A percentile compares a stretch with the other conserved stretches of the same genome.
Conservation (phyloP, 768 basidiomycete species). For the Coprinellus micaceus region DNA sequence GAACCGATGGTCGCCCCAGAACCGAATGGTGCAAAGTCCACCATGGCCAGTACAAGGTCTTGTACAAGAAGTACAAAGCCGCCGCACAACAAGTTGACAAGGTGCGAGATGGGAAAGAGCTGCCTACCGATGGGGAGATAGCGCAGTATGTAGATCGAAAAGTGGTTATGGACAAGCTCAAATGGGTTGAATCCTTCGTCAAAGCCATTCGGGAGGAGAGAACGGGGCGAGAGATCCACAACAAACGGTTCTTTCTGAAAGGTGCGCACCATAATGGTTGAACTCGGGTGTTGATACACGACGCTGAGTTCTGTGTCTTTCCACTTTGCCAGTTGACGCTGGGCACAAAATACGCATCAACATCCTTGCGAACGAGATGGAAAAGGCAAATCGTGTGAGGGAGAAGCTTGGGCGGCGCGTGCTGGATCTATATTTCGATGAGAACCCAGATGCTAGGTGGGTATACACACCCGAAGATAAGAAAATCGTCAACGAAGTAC, state of each 20-base stretch:
- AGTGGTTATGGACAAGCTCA: background rate
- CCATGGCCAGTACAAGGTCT: slow-evolving; percentile 1
- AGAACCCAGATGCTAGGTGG: slow-evolving; percentile 2
- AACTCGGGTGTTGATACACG: too few relatives aligned
- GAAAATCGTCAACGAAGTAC: background rate
- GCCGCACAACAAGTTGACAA: slow-evolving; percentile 9
- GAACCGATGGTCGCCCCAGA: too few relatives aligned
- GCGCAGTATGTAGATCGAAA: background rate
- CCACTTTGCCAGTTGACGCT: slow-evolving; percentile 21
- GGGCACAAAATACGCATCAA: slow-evolving; percentile 28
- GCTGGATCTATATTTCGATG: slow-evolving; percentile 10
- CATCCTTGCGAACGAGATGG: slow-evolving; percentile 26
- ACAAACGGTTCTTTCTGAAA: slow-evolving; percentile 29
- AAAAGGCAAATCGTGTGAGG: slow-evolving; percentile 16
- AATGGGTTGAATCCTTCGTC: slow-evolving; percentile 20
- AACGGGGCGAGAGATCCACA: slow-evolving; percentile 27
- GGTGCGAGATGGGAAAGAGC: background rate
- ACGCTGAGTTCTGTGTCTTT: too few relatives aligned
- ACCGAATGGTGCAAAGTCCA: slow-evolving; percentile 9
- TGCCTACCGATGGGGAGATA: slow-evolving; percentile 7
- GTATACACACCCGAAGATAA: background rate
- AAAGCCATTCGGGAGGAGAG: slow-evolving; percentile 30
- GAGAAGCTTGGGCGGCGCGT: slow-evolving; percentile 19
- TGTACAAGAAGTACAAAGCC: slow-evolving; percentile 12
- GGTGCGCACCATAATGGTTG: too few relatives aligned